Conservation (phyloP, 371 early-diverging fungal genomes). For the Smittium mucronatum region DNA sequence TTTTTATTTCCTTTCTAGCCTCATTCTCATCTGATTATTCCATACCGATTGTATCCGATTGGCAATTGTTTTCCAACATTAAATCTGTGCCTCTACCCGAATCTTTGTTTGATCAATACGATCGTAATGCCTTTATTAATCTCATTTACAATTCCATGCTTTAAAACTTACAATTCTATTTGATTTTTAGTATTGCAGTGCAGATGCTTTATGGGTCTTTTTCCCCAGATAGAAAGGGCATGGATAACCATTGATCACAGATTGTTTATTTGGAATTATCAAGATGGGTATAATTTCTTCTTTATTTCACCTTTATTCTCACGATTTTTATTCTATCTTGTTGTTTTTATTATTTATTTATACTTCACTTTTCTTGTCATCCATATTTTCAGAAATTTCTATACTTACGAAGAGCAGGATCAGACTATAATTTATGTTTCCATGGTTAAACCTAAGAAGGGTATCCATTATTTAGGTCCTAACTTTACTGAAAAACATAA, state of each 20-base stretch:
- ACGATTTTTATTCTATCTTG: background rate
- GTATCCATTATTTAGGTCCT: background rate
- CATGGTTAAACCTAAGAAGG: constrained; percentile 51
- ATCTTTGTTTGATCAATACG: constrained; percentile 52
- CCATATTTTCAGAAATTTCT: constrained; percentile 43
- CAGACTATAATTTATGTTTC: constrained; percentile 73
- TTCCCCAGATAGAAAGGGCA: constrained; percentile 74
- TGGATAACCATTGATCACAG: constrained; percentile 79
- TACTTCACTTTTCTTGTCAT: too few relatives aligned
- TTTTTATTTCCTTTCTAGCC: constrained; percentile 13
- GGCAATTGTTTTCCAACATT: constrained; percentile 39
- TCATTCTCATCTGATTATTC: constrained; percentile 32
- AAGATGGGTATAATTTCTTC: constrained; percentile 34
- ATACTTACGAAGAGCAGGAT: constrained; percentile 63
- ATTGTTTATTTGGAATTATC: constrained; percentile 80
- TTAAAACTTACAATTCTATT: background rate
- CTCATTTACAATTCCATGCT: background rate
- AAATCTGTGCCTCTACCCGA: constrained; percentile 48
- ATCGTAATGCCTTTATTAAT: constrained; percentile 30
- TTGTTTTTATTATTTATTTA: too few relatives aligned
- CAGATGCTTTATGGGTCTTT: constrained; percentile 70
- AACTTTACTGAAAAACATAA: too few relatives aligned
- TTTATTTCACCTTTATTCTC: background rate
- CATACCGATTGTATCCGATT: constrained; percentile 24
- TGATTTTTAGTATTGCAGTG: constrained; percentile 37